Evolutionary conservation across 2,329 filamentous ascomycete species (phyloP), one percentile per base, ranked within the genome.

Genomic region (Fusarium fujikuroi): DNA sequence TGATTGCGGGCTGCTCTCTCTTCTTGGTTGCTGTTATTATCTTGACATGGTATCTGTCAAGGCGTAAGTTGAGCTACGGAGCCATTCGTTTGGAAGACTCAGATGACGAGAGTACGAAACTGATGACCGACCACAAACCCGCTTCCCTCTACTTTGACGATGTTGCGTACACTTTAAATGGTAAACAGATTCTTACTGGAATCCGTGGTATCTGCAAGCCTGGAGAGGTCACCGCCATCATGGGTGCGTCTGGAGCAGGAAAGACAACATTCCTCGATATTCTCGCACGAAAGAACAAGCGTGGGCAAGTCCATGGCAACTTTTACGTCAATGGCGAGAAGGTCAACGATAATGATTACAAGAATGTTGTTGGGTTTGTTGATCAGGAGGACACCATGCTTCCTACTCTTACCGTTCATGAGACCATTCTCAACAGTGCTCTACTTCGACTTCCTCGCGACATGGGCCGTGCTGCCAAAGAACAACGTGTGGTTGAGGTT

Each of bases 351-450:
- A 82, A 89, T 36, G 94, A 98, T 71, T 99, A 96, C 84, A 94
- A 93, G 80, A 95, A 91, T 70, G 94, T 98, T 58, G 92, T 98
- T 73, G 96, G 97, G 28, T 99, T 98, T 77, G 96, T 99, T 44
- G 96, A 99, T 77, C 96, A 99, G 83, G 96, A 99, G 79, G 96
- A 99, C 80, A 97, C 95, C 9, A 95, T 99, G 91, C 87, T 99
- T 47, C 92, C 96, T 0, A 99, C 96, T 2, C 86, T 99, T 75
- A 99, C 96, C 0, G 96, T 99, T 14, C 96, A 99, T 81, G 96
- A 99, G 83, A 99, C 96, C 0, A 99, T 99, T 70, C 86, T 98
- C 72, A 98, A 93, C 76, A 98, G 95, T 78, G 96, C 96, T 32
- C 85, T 98, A 23, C 89, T 99, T 54, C 91, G 97, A 75, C 87